Evolutionary conservation across 2,329 filamentous ascomycete genomes (phyloP).

Genomic region (Dothistroma septosporum): DNA sequence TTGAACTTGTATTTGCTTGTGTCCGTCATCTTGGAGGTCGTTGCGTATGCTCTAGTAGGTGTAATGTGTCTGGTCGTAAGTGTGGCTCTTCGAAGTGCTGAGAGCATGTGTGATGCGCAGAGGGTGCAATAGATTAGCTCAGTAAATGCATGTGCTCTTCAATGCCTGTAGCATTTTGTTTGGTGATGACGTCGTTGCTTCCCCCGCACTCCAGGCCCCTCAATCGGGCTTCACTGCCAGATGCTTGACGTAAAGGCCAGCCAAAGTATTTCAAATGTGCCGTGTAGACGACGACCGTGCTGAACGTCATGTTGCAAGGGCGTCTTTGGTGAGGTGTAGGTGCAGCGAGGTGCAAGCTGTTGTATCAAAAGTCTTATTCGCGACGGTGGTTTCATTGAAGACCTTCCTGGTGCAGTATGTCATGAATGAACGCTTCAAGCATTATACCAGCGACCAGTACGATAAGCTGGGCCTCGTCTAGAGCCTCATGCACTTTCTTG

Average conservation of each 20-base stretch:
- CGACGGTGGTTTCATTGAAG: background rate
- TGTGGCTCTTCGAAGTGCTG: background rate
- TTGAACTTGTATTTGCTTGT: constrained; percentile 62
- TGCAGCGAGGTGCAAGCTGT: background rate
- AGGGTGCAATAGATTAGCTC: background rate
- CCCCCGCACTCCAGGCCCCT: background rate
- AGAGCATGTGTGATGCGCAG: background rate
- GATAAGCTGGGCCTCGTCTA: background rate
- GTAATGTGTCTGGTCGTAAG: background rate
- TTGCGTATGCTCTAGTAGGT: constrained; percentile 12
- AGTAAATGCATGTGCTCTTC: background rate
- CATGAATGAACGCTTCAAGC: background rate
- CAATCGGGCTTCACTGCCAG: background rate
- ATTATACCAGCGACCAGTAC: background rate
- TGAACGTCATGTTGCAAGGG: background rate
- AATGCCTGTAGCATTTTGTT: constrained; percentile 1
- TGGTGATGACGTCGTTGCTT: constrained; percentile 4
- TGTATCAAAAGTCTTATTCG: background rate
- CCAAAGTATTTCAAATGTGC: background rate
- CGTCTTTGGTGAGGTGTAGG: background rate
- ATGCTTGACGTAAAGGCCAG: background rate
- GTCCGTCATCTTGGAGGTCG: constrained; percentile 54
- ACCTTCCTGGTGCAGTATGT: background rate
- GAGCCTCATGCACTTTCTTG: background rate
- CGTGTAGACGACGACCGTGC: background rate